These are phyloP conservation scores for Acanthamoeba culbertsoni DNA, from an alignment of 208 protist species.

Conservation along the genomic window DNA sequence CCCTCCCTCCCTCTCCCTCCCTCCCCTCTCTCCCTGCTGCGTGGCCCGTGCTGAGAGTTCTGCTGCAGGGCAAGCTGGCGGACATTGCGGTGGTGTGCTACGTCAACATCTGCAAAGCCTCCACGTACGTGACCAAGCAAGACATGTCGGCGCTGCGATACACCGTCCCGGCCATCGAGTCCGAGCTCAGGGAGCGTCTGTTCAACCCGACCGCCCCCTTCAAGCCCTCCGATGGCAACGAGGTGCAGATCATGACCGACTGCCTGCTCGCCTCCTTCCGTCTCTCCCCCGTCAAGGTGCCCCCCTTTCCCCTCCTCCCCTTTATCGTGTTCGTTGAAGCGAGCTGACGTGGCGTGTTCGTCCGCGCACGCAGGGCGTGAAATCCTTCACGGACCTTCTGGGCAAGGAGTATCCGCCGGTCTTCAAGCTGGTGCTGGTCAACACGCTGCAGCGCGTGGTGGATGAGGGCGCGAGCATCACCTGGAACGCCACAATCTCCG, in stretches of 20 bases:
- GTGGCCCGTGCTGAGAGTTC: too few species aligned
- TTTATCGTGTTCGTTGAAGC: not conserved
- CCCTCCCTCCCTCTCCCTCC: too few species aligned
- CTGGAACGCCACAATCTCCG: constrained; percentile 63
- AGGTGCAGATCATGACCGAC: constrained; percentile 69
- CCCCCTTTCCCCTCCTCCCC: not conserved
- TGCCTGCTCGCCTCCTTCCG: constrained; percentile 58
- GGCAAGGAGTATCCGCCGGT: constrained; percentile 35
- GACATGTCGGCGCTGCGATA: constrained; percentile 72
- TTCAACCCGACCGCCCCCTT: constrained; percentile 49
- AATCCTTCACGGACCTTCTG: not conserved
- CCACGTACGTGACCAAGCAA: constrained; percentile 69
- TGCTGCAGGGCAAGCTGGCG: constrained; percentile 31
- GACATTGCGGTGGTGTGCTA: constrained; percentile 69
- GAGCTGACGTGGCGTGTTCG: not conserved
- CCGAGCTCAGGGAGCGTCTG: constrained; percentile 65
- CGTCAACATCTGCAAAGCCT: constrained; percentile 75
- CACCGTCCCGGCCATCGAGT: constrained; percentile 70
- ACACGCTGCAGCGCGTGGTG: constrained; percentile 57
- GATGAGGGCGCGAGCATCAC: constrained; percentile 46
- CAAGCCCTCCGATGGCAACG: constrained; percentile 3
- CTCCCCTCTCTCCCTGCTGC: not conserved
- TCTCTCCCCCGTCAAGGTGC: constrained; percentile 60
- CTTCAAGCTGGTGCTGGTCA: constrained; percentile 68
- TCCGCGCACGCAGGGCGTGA: not conserved